Conservation (phyloP, 257 asterid species). For the Schizonepeta tenuifolia region DNA sequence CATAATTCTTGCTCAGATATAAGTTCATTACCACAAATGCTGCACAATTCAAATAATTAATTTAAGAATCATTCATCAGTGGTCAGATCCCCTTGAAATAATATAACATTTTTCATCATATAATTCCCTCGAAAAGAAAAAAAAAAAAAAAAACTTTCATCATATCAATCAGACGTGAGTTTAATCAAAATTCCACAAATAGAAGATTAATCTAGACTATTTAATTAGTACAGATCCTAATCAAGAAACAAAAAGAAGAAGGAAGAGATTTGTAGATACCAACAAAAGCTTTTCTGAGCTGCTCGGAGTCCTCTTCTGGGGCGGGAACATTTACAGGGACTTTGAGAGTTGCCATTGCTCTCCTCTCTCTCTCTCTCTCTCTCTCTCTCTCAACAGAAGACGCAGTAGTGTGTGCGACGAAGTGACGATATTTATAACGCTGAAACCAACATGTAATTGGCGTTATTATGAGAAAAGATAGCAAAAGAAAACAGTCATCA, state of each 20-base stretch:
- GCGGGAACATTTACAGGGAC: slow-evolving; percentile 74
- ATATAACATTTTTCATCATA: neutral
- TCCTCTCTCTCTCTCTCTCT: slow-evolving; percentile 2
- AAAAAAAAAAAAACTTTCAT: no score
- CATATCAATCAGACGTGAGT: neutral
- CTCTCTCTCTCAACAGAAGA: slow-evolving; percentile 18
- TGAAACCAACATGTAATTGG: slow-evolving; percentile 19
- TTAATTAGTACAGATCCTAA: slow-evolving; percentile 25
- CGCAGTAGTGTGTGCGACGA: neutral
- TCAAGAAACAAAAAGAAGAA: neutral
- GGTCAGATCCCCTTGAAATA: neutral
- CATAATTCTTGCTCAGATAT: neutral
- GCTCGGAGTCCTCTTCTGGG: slow-evolving; percentile 67
- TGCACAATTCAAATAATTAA: neutral
- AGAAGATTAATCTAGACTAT: no score
- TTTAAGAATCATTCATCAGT: neutral
- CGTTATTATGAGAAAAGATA: slow-evolving; percentile 29
- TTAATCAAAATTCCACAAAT: neutral
- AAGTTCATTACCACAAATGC: neutral
- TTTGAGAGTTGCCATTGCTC: slow-evolving; percentile 68
- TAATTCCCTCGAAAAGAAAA: no score
- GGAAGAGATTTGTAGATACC: slow-evolving; percentile 52
- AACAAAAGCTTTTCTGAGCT: slow-evolving; percentile 75
- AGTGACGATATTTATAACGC: neutral
- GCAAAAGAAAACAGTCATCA: slow-evolving; percentile 13